A percentile compares a stretch with the other conserved stretches of the same genome.
Evolutionary conservation across 140 eudicot genomes (phyloP).

Genomic region (Erigeron philadelphicus): DNA sequence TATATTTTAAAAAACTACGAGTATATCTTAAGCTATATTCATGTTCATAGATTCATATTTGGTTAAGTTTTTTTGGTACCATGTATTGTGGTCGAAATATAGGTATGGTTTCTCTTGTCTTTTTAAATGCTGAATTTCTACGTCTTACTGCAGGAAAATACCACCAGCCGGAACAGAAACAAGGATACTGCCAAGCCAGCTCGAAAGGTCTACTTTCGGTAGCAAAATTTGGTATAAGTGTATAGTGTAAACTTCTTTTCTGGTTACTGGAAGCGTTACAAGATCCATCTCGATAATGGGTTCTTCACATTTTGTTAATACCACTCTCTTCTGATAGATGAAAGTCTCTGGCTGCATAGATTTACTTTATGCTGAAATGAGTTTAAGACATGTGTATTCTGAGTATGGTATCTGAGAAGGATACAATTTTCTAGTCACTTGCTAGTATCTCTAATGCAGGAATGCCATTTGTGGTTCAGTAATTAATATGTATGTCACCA

Average conservation of each 20-base stretch:
- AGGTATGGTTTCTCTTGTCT: neutral
- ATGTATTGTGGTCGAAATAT: neutral
- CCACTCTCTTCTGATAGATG: neutral
- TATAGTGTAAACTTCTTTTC: constrained; percentile 7
- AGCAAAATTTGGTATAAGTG: constrained; percentile 23
- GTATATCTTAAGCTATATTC: neutral
- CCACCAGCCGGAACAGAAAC: constrained; percentile 22
- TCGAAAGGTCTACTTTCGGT: constrained; percentile 43
- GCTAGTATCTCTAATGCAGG: neutral
- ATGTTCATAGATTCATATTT: neutral
- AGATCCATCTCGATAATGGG: constrained; percentile 1
- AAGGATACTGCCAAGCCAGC: constrained; percentile 26
- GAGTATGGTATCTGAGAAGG: neutral
- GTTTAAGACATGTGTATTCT: neutral
- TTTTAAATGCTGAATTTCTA: neutral
- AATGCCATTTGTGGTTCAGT: too few relatives aligned
- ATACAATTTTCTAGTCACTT: neutral
- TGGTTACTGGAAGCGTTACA: neutral
- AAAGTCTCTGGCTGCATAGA: neutral
- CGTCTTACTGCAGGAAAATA: constrained; percentile 37
- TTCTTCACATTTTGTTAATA: constrained; percentile 14
- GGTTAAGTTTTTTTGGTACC: neutral
- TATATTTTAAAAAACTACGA: neutral
- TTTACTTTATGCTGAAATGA: neutral
- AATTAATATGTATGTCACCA: too few relatives aligned